Percentiles rank a stretch among this genome's conserved stretches.
Evolutionary conservation across 306 rosid species (phyloP).

Genomic region (Cotoneaster glaucophyllus): DNA sequence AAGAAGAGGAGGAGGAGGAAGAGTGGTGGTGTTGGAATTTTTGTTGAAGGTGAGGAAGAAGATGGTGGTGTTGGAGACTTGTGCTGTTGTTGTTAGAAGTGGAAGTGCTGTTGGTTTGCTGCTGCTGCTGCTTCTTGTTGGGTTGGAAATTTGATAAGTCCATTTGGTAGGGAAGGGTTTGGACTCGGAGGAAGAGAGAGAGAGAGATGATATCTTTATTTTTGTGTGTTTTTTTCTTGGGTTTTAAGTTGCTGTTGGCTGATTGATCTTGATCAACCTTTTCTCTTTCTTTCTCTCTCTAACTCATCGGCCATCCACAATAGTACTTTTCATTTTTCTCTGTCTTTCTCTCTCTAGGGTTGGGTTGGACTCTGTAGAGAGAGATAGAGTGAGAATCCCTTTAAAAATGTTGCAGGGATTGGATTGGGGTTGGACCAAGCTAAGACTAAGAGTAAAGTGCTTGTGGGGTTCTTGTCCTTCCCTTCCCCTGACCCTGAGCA

Average conservation of each 20-base stretch:
- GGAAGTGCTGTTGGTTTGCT: slow-evolving; percentile 15
- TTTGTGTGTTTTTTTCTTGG: neutral
- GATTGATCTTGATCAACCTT: slow-evolving; percentile 14
- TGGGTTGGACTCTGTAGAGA: slow-evolving; percentile 12
- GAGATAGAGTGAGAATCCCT: slow-evolving; percentile 1
- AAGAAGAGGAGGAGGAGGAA: slow-evolving; percentile 10
- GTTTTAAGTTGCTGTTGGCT: slow-evolving; percentile 4
- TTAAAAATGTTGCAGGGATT: slow-evolving; percentile 1
- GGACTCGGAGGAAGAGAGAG: neutral
- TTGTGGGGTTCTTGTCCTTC: slow-evolving; percentile 15
- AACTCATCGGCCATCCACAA: neutral
- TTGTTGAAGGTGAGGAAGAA: slow-evolving; percentile 7
- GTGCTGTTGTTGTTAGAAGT: slow-evolving; percentile 9
- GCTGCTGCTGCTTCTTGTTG: slow-evolving; percentile 37
- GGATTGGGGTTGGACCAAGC: slow-evolving; percentile 11
- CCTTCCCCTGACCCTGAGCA: slow-evolving; percentile 21
- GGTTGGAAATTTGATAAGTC: slow-evolving; percentile 71
- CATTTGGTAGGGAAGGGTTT: slow-evolving; percentile 55
- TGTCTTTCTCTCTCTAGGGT: neutral
- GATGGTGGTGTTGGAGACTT: slow-evolving; percentile 26
- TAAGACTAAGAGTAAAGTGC: slow-evolving; percentile 2
- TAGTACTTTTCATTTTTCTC: neutral
- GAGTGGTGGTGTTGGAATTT: slow-evolving; percentile 16
- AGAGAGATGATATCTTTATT: neutral
- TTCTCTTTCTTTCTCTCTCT: neutral